Base-by-base conservation (phyloP, 202 grass and related monocot species). In the Setaria italica region DNA sequence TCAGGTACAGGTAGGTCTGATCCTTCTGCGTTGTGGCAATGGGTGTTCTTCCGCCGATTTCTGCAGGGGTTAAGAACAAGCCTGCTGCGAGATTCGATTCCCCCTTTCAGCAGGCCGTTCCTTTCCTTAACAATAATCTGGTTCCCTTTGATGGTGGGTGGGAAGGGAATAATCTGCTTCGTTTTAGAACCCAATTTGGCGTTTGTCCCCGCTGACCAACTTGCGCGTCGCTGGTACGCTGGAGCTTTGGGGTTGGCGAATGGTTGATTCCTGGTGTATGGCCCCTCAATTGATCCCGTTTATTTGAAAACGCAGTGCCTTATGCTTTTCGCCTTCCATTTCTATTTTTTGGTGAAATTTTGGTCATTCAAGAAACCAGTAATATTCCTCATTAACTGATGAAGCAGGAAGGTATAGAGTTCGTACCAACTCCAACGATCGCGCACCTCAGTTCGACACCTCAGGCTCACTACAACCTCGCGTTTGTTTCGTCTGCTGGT, bases 401-500 rank as follows among this genome's bases (percentile, higher is more conserved):
- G 77, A 51, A 68, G 32, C 59, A 53, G 25, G 11, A 67, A 41
- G 19, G 21, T 80, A 41, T 7, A 55, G 63, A 67, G 74, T 20
- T 13, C 34, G 16, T 16, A 45, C 41, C 16, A 56, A 34, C 37
- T 47, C 69, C 76, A 66, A 74, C 67, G 43, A 35, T 55, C 29
- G 25, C 60, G 4, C 39, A 15, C 10, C 13, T 76, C 39, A 25
- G 25, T 25, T 25, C 25, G 25, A 25, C 25, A 25, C 25, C 25
- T 25, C 25, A 25, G 25, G 0, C 25, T 25, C 25, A 25, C 25
- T 25, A 25, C 25, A 25, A 15, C 10, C 13, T 76, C 39, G 57
- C 29, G 67, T 84, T 78, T 67, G 82, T 81, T 85, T 13, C 51
- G 4, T 54, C 50, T 0, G 82, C 75, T 85, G 77, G 54, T 70